Evolutionary conservation across 1,139 yeast species (phyloP).

Genomic region (Yamadazyma aaseri): DNA sequence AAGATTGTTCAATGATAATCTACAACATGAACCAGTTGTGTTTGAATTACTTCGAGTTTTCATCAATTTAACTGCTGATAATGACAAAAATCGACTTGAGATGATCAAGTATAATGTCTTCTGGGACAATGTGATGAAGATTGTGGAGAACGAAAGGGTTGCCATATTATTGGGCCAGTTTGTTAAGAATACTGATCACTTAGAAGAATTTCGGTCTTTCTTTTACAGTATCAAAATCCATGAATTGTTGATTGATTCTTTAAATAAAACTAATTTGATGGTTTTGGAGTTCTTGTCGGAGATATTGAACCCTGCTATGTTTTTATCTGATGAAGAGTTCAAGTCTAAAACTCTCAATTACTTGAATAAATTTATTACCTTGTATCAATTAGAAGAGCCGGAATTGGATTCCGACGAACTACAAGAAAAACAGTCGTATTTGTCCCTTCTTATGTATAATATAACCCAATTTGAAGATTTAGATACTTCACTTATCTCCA

Average conservation of each 20-base stretch:
- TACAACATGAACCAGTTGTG: slow-evolving; percentile 7
- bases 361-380: slow-evolving; percentile 6
- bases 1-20: slow-evolving; percentile 6
- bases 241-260: slow-evolving; percentile 3
- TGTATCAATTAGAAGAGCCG: slow-evolving; percentile 5
- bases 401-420: slow-evolving; percentile 13
- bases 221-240: slow-evolving; percentile 15
- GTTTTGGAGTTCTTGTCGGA: slow-evolving; percentile 12
- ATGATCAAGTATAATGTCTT: slow-evolving; percentile 19
- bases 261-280: slow-evolving; percentile 3
- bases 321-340: slow-evolving; percentile 10
- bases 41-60: slow-evolving; percentile 27
- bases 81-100: slow-evolving; percentile 29
- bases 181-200: slow-evolving; percentile 26
- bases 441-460: slow-evolving; percentile 18
- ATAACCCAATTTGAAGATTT: slow-evolving; percentile 20
- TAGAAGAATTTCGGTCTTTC: slow-evolving; percentile 15
- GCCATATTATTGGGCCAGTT: slow-evolving; percentile 35
- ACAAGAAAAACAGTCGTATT: slow-evolving; percentile 15
- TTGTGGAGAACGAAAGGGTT: slow-evolving; percentile 14
- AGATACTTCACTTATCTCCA: slow-evolving; percentile 5
- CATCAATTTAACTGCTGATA: slow-evolving; percentile 39
- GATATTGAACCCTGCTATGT: slow-evolving; percentile 11
- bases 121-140: slow-evolving; percentile 17
- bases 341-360: slow-evolving; percentile 5